Base-by-base conservation (phyloP, 768 basidiomycete species). In the Mycena belliarum region DNA sequence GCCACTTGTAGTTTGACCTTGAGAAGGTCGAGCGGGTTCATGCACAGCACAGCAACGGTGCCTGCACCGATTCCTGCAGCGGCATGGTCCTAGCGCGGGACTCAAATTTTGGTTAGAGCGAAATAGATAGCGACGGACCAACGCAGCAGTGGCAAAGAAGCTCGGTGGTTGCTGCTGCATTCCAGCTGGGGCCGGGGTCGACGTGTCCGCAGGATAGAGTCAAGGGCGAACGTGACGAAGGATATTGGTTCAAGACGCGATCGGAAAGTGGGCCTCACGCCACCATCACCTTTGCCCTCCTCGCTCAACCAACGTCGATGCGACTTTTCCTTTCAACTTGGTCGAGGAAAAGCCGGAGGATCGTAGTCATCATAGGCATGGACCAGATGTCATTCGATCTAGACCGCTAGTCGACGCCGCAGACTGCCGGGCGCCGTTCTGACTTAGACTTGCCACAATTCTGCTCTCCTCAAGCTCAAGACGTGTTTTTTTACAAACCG, bases 11-110 rank as follows among this genome's bases (percentile, higher is more conserved):
- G 85, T 69, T 93, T 89, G 69, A 97, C 82, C 76, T 98, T 98
- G 73, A 99, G 80, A 12, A 98, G 82, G 74, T 99, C 97, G 32
- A 99, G 81, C 8, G 97, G 97, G 71, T 98, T 95, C 93, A 98
- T 95, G 73, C 92, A 92, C 28, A 98, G 79, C 46, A 95, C 94
- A 33, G 93, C 91, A 66, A 89, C 87, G 64, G 93, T 86, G 55
- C 97, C 97, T 37, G 97, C 95, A 49, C 91, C 89, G 49, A 98
- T 82, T 54, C 97, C 97, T 42, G 94, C 93, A 51, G 86, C 85
- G 29, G 96, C 95, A 86, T 98, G 95, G 73, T 98, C 97, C 93
- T 96, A 65, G 15, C 35, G 21, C 20, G 29, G 33, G 29, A 52
- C 15, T n/a, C 16, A 15, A 23, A 18, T 20, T 43, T 33, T 44